A percentile compares a stretch with the other conserved stretches of the same genome.
phyloP scores from a whole-genome alignment of 805 yeast genomes.

The Metschnikowia drakensbergensis region DNA sequence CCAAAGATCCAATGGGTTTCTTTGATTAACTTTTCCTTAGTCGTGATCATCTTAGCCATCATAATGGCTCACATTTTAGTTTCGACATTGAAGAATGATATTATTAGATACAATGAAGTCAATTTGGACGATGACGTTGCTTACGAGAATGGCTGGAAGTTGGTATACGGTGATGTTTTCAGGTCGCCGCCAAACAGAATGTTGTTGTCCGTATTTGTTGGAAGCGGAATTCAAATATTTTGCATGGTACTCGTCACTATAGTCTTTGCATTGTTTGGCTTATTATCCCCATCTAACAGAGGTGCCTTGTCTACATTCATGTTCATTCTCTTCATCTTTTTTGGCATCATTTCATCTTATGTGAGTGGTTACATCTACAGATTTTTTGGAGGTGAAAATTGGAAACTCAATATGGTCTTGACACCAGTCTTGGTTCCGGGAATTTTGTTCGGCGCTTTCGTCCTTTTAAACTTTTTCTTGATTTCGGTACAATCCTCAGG shows the following conservation, averaged over 20 bases:
- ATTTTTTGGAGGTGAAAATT: constrained; percentile 85
- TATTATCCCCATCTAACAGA: constrained; percentile 89
- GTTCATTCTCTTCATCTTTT: constrained; percentile 77
- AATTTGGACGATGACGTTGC: constrained; percentile 82
- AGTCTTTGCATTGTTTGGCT: constrained; percentile 80
- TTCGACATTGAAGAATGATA: constrained; percentile 79
- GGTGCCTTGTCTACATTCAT: constrained; percentile 89
- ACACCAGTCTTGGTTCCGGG: constrained; percentile 91
- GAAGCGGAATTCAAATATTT: constrained; percentile 83
- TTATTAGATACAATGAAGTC: constrained; percentile 82
- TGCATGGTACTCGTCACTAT: constrained; percentile 72
- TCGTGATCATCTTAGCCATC: constrained; percentile 71
- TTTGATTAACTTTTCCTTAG: constrained; percentile 75
- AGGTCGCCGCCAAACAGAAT: constrained; percentile 72
- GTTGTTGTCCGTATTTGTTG: constrained; percentile 74
- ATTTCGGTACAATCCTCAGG: constrained; percentile 81
- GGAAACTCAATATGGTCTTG: constrained; percentile 81
- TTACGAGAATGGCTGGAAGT: constrained; percentile 96
- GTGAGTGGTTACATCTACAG: constrained; percentile 84
- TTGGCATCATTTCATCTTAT: constrained; percentile 81
- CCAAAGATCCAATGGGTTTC: constrained; percentile 97
- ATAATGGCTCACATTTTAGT: constrained; percentile 76
- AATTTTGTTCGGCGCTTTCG: constrained; percentile 54
- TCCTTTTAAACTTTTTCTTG: constrained; percentile 77
- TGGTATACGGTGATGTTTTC: constrained; percentile 92